Base-by-base conservation (phyloP, 1,284 basidiomycete genomes). In the Leccinum fuscescens region DNA sequence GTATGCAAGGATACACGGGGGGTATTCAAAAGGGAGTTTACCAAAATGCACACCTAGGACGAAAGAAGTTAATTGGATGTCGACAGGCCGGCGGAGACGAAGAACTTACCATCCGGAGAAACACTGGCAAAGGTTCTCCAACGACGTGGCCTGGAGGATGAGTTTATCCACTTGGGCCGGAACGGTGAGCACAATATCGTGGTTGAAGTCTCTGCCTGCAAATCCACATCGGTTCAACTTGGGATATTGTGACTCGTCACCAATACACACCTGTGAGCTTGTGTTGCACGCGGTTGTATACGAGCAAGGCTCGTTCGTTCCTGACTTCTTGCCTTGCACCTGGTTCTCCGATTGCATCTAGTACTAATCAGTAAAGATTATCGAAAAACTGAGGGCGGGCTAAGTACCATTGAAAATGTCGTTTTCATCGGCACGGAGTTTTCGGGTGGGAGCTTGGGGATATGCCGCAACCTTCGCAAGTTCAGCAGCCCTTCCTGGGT, bases 51-150 rank as follows among this genome's bases (percentile, higher is more conserved):
- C 74, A 75, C 74, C 74, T 75, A 53, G 33, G 54, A 51, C 49
- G 4, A 31, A 55, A 54, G 9, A 39, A 44, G 9, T 59, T 15
- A 53, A 22, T 22, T 54, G 4, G 44, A 42, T 54, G 17, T 35
- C 44, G 49, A 58, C 8, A n/a, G 33, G 3, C 1, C 17, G 17
- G 12, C 4, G 42, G 24, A 52, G 49, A 29, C 17, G 12, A 37
- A 44, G n/a, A 37, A 9, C 67, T 29, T 74, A 93, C 96, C 95
- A 97, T 74, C 95, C 95, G 64, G 94, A 93, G 79, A 97, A 98
- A 68, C 93, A 94, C 71, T 96, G 94, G 74, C 94, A 96, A 3
- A 98, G 84, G 73, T 97, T 96, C 76, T 97, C 94, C 52, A 96
- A 79, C 11, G 90, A 89, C 6, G 92, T 96, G 6, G 95, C 93